Percentiles rank a stretch among this genome's conserved stretches.
These are phyloP conservation scores for Apiospora rasikravindrae DNA, from an alignment of 2,329 filamentous ascomycete species.

Conservation along the genomic window DNA sequence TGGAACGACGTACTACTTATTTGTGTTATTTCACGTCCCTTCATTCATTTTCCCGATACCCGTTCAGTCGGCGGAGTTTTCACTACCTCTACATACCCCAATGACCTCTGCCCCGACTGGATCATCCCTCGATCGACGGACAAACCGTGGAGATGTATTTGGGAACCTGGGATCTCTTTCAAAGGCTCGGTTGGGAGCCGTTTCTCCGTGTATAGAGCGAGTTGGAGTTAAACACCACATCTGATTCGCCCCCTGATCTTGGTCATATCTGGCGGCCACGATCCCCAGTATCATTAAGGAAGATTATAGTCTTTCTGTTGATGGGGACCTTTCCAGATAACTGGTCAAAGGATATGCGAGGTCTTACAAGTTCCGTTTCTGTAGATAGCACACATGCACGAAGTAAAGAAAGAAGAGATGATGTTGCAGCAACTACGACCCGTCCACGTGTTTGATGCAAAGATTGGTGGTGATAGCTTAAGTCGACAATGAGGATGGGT, in stretches of 20 bases:
- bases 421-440: not conserved
- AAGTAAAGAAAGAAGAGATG: slow-evolving; percentile 15
- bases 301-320: slow-evolving; percentile 16
- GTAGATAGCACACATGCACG: slow-evolving; percentile 26
- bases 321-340: not conserved
- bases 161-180: not conserved
- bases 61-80: slow-evolving; percentile 19
- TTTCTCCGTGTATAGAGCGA: slow-evolving; percentile 9
- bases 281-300: not conserved
- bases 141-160: not conserved
- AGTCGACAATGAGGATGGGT: not conserved
- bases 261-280: slow-evolving; percentile 6
- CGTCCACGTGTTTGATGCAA: not conserved
- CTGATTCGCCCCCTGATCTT: slow-evolving; percentile 6
- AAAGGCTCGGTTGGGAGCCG: slow-evolving; percentile 2
- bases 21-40: slow-evolving; percentile 34
- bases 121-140: not conserved
- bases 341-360: slow-evolving; percentile 20
- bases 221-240: slow-evolving; percentile 3
- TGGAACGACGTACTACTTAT: slow-evolving; percentile 31
- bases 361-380: slow-evolving; percentile 20
- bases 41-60: slow-evolving; percentile 28
- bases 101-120: not conserved
- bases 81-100: slow-evolving; percentile 33
- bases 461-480: not conserved